Evolutionary conservation across 495 filamentous ascomycete species (phyloP).

Genomic region (Bathelium albidoporum): DNA sequence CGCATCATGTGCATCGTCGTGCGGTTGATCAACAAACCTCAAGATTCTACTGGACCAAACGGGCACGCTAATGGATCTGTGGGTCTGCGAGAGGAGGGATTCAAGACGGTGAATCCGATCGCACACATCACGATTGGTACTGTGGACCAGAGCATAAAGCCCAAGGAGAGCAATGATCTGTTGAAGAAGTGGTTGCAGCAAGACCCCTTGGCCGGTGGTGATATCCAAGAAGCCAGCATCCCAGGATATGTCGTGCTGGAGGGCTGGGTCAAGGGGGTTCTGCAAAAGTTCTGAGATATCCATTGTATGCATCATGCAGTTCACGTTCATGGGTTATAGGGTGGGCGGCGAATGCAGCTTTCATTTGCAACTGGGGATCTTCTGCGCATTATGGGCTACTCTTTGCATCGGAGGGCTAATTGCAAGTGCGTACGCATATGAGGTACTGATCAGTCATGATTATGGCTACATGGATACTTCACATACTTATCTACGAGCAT

Average conservation of each 20-base stretch:
- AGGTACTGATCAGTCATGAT: too few relatives aligned
- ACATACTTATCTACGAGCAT: neutral
- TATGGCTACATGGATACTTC: too few relatives aligned
- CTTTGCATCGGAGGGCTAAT: too few relatives aligned
- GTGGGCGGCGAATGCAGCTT: neutral
- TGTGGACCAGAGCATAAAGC: conserved; percentile 59
- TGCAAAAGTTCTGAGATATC: conserved; percentile 9
- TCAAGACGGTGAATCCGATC: conserved; percentile 65
- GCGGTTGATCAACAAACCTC: conserved; percentile 37
- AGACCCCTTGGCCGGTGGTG: conserved; percentile 41
- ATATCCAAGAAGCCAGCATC: conserved; percentile 32
- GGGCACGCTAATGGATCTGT: conserved; percentile 8
- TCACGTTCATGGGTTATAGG: neutral
- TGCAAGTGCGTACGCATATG: too few relatives aligned
- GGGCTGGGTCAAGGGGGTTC: conserved; percentile 31
- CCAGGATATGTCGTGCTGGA: conserved; percentile 31
- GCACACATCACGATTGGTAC: conserved; percentile 89
- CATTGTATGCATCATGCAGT: neutral
- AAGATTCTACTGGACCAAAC: neutral
- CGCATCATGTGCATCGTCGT: conserved; percentile 83
- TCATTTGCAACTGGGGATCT: neutral
- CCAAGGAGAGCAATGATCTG: conserved; percentile 85
- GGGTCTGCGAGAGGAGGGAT: conserved; percentile 37
- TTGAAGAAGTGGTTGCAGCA: conserved; percentile 54
- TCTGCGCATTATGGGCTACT: too few relatives aligned